Percentiles rank a stretch among this genome's conserved stretches.
These are phyloP conservation scores for Xylaria grammica DNA, from an alignment of 495 filamentous ascomycete genomes.

Conservation along the genomic window DNA sequence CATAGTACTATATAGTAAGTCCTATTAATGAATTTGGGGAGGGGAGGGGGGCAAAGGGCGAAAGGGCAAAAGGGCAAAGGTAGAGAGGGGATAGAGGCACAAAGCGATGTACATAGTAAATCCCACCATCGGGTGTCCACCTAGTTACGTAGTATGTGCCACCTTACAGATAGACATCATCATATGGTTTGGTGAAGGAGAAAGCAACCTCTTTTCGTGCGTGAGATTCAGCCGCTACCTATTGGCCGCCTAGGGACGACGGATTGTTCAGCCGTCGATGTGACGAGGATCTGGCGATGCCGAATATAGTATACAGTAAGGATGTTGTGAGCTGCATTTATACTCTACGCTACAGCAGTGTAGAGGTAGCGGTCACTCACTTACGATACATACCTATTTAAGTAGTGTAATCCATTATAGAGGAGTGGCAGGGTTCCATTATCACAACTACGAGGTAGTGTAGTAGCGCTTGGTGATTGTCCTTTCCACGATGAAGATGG, in stretches of 20 bases:
- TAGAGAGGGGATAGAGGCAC: no score
- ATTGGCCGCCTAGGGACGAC: slow-evolving; percentile 2
- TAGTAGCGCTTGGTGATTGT: not conserved
- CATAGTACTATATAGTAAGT: not conserved
- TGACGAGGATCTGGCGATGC: not conserved
- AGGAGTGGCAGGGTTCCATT: not conserved
- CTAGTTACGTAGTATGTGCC: not conserved
- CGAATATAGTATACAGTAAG: no score
- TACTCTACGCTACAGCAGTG: no score
- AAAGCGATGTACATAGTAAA: no score
- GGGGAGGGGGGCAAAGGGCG: no score
- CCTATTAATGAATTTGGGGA: no score
- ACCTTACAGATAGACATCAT: no score
- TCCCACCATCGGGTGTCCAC: not conserved
- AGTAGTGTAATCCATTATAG: not conserved
- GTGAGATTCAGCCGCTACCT: slow-evolving; percentile 3
- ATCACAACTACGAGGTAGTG: no score
- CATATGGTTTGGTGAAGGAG: not conserved
- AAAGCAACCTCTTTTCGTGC: slow-evolving; percentile 2
- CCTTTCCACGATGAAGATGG: not conserved
- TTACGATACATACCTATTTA: no score
- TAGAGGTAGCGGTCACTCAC: no score
- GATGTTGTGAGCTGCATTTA: no score
- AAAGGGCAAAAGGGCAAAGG: no score
- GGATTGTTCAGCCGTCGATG: not conserved